These are phyloP conservation scores for Entomortierella beljakovae DNA, from an alignment of 192 early-diverging fungal species.

Conservation along the genomic window DNA sequence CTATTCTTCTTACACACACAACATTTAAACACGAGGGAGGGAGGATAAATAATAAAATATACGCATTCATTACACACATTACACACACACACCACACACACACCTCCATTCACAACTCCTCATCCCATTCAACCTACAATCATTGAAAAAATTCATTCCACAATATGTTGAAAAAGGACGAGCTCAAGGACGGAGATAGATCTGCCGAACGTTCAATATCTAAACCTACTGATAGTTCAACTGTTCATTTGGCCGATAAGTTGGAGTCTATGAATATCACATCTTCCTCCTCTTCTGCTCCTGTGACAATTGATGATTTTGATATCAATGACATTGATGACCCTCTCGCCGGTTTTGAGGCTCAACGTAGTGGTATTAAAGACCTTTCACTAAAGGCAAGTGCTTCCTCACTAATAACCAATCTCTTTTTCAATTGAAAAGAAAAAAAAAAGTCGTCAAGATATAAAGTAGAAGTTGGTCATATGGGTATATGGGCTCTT, in stretches of 20 bases:
- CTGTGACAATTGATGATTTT: constrained; percentile 20
- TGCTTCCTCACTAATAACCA: background rate
- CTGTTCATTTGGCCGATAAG: constrained; percentile 11
- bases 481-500: too few relatives aligned
- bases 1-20: too few relatives aligned
- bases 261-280: constrained; percentile 18
- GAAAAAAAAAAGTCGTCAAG: too few relatives aligned
- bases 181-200: constrained; percentile 41
- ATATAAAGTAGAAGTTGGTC: too few relatives aligned
- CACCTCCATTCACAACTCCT: background rate
- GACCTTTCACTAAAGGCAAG: constrained; percentile 49
- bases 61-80: too few relatives aligned
- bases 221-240: background rate
- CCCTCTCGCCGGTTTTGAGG: constrained; percentile 51
- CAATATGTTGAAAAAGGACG: constrained; percentile 50
- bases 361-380: constrained; percentile 52
- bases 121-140: background rate
- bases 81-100: background rate
- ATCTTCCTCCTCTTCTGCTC: background rate
- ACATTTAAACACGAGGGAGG: too few relatives aligned
- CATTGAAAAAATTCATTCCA: background rate
- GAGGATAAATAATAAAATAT: too few relatives aligned
- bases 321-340: constrained; percentile 54
- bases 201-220: constrained; percentile 41
- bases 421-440: background rate